These are phyloP conservation scores for Trichoderma sp. DNA, from an alignment of 2,329 filamentous ascomycete species.

Conservation along the genomic window DNA sequence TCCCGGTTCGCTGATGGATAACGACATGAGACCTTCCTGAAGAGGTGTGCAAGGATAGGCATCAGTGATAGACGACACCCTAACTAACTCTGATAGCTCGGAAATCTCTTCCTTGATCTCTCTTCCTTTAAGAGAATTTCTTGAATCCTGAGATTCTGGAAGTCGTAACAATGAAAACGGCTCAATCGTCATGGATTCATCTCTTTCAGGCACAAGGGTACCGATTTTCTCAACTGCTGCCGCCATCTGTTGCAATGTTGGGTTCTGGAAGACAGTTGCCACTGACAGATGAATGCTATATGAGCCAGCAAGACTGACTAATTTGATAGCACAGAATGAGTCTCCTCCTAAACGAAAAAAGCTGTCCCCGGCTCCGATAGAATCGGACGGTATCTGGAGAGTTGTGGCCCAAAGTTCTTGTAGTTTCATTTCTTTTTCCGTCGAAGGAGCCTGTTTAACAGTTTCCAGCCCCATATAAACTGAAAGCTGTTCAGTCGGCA, in stretches of 20 bases:
- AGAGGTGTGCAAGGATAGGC: neutral
- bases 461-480: neutral
- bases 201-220: too few relatives aligned
- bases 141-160: neutral
- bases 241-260: neutral
- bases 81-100: too few relatives aligned
- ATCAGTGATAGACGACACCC: neutral
- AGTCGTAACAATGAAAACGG: too few relatives aligned
- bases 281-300: neutral
- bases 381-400: conserved; percentile 33
- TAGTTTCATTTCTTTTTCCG: too few relatives aligned
- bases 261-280: neutral
- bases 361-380: conserved; percentile 35
- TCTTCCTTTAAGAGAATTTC: neutral
- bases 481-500: too few relatives aligned
- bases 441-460: too few relatives aligned
- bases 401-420: conserved; percentile 21
- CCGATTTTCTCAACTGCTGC: too few relatives aligned
- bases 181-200: too few relatives aligned
- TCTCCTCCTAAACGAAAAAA: conserved; percentile 50
- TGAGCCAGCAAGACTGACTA: conserved; percentile 29
- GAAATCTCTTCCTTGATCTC: neutral
- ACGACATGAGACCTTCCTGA: neutral
- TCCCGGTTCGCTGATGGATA: neutral
- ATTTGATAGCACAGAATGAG: conserved; percentile 46